phyloP scores from a whole-genome alignment of 1,284 basidiomycete genomes.

The Apiotrichum domesticum region DNA sequence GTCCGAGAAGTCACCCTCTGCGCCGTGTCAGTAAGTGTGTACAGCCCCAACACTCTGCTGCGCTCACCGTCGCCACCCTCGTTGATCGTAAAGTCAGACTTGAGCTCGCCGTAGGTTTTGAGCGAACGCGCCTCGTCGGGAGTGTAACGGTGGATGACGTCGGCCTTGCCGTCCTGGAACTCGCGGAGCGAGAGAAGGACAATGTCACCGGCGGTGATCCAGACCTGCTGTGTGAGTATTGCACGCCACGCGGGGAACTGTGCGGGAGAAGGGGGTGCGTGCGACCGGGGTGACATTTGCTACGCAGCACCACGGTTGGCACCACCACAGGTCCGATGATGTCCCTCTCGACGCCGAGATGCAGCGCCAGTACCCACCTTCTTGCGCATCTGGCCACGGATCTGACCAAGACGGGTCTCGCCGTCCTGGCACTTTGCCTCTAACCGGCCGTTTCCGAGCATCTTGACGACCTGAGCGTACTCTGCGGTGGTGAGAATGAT shows the following conservation, averaged over 20 bases:
- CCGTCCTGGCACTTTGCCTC: constrained; percentile 99
- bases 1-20: constrained; percentile 24
- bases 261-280: not conserved
- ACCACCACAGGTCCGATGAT: no score
- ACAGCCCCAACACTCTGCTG: not conserved
- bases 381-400: constrained; percentile 98
- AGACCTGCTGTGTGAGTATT: constrained; percentile 59
- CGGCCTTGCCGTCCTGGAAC: constrained; percentile 98
- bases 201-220: constrained; percentile 99
- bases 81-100: constrained; percentile 97
- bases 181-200: constrained; percentile 93
- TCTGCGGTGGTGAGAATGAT: constrained; percentile 50
- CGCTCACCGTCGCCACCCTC: constrained; percentile 77
- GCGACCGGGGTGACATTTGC: no score
- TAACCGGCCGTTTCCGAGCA: constrained; percentile 96
- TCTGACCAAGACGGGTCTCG: constrained; percentile 95
- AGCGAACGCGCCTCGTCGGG: constrained; percentile 74
- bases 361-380: constrained; percentile 59
- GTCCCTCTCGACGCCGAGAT: no score
- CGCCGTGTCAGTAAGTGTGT: not conserved
- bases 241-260: not conserved
- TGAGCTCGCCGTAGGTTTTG: constrained; percentile 96
- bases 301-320: no score
- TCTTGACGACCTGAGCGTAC: constrained; percentile 97
- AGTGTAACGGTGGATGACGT: constrained; percentile 99